Percentiles rank a stretch among this genome's conserved stretches.
Conservation (phyloP, 106 monocot genomes). For the Dioscorea dumetorum region DNA sequence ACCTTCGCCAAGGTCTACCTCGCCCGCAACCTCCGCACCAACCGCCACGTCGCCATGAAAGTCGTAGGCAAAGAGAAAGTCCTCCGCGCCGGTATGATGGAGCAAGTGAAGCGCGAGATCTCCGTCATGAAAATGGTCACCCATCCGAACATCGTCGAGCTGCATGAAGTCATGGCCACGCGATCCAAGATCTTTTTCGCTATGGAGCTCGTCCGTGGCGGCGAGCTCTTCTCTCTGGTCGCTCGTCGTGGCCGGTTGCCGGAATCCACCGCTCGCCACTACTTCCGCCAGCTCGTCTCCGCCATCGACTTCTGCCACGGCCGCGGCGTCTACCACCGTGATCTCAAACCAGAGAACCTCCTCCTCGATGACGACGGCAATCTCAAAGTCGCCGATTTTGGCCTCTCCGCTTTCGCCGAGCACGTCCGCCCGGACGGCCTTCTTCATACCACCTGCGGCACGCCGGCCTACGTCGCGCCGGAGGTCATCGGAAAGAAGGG, state of each 20-base stretch:
- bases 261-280: constrained; percentile 39
- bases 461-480: constrained; percentile 66
- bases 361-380: constrained; percentile 43
- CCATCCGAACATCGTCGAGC: constrained; percentile 71
- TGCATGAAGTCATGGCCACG: constrained; percentile 67
- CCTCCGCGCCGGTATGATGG: constrained; percentile 46
- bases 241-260: constrained; percentile 28
- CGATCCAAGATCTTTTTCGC: constrained; percentile 57
- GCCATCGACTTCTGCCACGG: constrained; percentile 65
- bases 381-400: constrained; percentile 69
- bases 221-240: constrained; percentile 49
- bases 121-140: constrained; percentile 63
- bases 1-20: constrained; percentile 54
- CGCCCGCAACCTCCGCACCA: constrained; percentile 32
- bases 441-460: constrained; percentile 66
- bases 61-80: constrained; percentile 61
- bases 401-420: constrained; percentile 53
- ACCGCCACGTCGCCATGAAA: constrained; percentile 46
- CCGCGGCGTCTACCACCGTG: constrained; percentile 68
- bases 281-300: constrained; percentile 67
- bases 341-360: constrained; percentile 69
- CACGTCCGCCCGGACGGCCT: constrained; percentile 41
- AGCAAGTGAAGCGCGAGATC: constrained; percentile 73
- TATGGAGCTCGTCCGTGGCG: constrained; percentile 66
- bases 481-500: constrained; percentile 58